Conservation (phyloP, 352 stramenopile genomes). For the Blastocystis hominis region DNA sequence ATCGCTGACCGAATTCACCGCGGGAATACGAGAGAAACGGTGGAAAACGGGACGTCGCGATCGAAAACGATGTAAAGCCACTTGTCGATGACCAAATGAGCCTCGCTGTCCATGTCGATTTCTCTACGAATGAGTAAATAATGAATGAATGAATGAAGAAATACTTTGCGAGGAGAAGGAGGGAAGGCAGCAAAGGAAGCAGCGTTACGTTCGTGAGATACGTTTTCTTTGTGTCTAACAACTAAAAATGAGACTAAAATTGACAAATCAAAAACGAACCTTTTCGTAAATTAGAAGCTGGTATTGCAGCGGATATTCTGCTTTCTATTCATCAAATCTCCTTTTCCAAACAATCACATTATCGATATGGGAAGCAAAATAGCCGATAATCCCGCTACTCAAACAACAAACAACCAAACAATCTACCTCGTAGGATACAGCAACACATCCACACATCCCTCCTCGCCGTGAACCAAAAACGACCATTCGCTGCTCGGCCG, state of each 20-base stretch:
- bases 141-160: background rate
- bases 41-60: background rate
- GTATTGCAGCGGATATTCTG: conserved; percentile 17
- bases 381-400: conserved; percentile 36
- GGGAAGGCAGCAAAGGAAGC: background rate
- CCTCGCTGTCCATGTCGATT: conserved; percentile 19
- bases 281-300: conserved; percentile 26
- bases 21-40: background rate
- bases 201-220: conserved; percentile 30
- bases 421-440: conserved; percentile 44
- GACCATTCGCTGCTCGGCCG: conserved; percentile 21
- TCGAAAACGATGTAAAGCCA: conserved; percentile 32
- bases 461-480: background rate
- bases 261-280: background rate
- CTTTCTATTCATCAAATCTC: background rate
- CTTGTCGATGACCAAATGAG: conserved; percentile 15
- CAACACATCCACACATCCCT: background rate
- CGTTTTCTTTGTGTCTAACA: conserved; percentile 39
- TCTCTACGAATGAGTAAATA: background rate
- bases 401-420: background rate
- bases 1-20: background rate
- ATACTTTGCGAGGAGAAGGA: conserved; percentile 29
- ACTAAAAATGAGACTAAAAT: background rate
- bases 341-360: background rate
- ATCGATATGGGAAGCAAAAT: conserved; percentile 27